Conservation (phyloP, 108 stramenopile genomes). For the Cyclostephanos tholiformis region DNA sequence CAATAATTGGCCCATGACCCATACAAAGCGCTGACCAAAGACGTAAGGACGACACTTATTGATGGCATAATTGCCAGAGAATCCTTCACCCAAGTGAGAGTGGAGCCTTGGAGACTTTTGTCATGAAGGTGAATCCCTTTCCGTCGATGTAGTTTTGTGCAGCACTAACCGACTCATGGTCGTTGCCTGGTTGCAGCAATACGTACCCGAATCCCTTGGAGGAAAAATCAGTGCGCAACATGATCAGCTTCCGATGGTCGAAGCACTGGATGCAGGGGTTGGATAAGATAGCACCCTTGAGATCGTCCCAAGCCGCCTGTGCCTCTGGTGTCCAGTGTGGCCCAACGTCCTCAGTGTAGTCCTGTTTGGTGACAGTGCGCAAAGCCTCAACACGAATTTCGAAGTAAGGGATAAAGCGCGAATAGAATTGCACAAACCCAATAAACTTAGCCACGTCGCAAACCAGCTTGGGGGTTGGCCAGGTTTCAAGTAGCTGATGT, state of each 20-base stretch:
- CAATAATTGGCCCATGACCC: slow-evolving; percentile 2
- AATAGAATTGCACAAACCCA: no score
- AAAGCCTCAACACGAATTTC: slow-evolving; percentile 2
- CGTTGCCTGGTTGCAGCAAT: no score
- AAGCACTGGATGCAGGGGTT: slow-evolving; percentile 11
- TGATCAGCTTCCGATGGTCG: slow-evolving; percentile 2
- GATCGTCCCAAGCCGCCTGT: no score
- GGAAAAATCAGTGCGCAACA: slow-evolving; percentile 14
- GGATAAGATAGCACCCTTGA: no score
- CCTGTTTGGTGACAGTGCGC: not conserved
- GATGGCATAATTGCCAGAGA: not conserved
- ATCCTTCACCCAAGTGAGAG: not conserved
- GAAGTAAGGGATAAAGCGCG: slow-evolving; percentile 21
- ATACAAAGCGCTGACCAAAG: no score
- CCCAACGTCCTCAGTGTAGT: not conserved
- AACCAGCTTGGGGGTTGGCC: not conserved
- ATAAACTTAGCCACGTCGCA: slow-evolving; percentile 18
- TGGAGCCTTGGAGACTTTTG: no score
- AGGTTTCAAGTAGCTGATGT: not conserved
- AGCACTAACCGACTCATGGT: no score
- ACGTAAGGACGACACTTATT: not conserved
- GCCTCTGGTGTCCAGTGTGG: not conserved
- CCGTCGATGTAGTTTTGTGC: no score
- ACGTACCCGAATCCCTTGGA: slow-evolving; percentile 3
- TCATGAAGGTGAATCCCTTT: no score